These are phyloP conservation scores for Lentinula raphanica DNA, from an alignment of 768 basidiomycete genomes.

Conservation along the genomic window DNA sequence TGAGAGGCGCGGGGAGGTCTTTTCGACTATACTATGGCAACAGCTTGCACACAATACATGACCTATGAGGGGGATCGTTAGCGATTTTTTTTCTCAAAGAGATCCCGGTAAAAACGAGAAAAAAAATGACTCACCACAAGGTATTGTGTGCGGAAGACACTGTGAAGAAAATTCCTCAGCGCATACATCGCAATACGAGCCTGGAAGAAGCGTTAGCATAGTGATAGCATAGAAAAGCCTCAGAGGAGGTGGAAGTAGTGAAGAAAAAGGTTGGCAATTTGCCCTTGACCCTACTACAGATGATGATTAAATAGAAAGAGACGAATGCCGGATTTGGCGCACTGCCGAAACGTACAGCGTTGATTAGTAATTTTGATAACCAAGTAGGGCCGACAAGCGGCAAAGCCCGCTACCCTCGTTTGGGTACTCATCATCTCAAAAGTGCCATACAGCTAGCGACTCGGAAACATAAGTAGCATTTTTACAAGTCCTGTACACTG, in stretches of 20 bases:
- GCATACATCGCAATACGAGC: constrained; percentile 86
- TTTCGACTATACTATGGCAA: constrained; percentile 77
- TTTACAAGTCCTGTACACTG: too few species aligned
- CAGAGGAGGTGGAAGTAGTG: constrained; percentile 30
- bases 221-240: constrained; percentile 33
- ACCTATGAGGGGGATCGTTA: constrained; percentile 38
- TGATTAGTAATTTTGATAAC: background rate
- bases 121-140: constrained; percentile 58
- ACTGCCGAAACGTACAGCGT: background rate
- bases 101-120: constrained; percentile 13
- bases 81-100: background rate
- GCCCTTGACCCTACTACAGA: constrained; percentile 1
- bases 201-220: constrained; percentile 81
- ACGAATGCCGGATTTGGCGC: background rate
- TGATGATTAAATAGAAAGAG: constrained; percentile 1
- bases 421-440: too few species aligned
- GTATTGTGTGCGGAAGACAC: constrained; percentile 73
- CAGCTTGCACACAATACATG: constrained; percentile 77
- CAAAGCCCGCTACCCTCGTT: too few species aligned
- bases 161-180: constrained; percentile 79
- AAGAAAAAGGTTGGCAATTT: constrained; percentile 17
- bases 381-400: too few species aligned
- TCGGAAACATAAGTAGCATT: too few species aligned
- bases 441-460: too few species aligned
- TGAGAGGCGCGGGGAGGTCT: constrained; percentile 62